Evolutionary conservation across 225 moss, liverwort and hornwort genomes (phyloP).

Genomic region (Neckera pumila): DNA sequence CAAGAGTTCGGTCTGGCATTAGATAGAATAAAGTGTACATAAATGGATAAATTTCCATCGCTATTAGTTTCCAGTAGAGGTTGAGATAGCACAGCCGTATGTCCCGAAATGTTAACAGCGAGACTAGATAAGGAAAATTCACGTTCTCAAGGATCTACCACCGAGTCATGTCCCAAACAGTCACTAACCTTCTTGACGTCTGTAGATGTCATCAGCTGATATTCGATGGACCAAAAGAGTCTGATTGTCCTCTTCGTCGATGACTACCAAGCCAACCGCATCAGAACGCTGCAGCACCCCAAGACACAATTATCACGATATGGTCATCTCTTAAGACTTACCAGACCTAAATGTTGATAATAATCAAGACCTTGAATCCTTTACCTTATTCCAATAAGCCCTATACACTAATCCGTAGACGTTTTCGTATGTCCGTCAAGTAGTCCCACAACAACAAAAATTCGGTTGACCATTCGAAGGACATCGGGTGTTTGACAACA

Average conservation of each 20-base stretch:
- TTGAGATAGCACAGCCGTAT: not conserved
- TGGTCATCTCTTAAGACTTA: not conserved
- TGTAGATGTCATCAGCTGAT: constrained; percentile 95
- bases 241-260: constrained; percentile 96
- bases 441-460: not conserved
- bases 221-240: constrained; percentile 92
- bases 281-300: constrained; percentile 74
- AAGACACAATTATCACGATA: not conserved
- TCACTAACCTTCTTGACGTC: constrained; percentile 86
- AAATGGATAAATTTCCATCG: not conserved
- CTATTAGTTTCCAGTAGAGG: not conserved
- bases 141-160: not conserved
- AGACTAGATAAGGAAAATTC: not conserved
- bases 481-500: not conserved
- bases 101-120: not conserved
- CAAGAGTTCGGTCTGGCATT: not conserved
- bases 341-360: not conserved
- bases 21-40: not conserved
- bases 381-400: not conserved
- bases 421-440: not conserved
- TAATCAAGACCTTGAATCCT: not conserved
- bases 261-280: constrained; percentile 91
- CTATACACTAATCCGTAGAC: not conserved
- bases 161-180: not conserved
- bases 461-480: not conserved